Conservation (phyloP, 345 rosid species). For the Melastoma malabathricum region DNA sequence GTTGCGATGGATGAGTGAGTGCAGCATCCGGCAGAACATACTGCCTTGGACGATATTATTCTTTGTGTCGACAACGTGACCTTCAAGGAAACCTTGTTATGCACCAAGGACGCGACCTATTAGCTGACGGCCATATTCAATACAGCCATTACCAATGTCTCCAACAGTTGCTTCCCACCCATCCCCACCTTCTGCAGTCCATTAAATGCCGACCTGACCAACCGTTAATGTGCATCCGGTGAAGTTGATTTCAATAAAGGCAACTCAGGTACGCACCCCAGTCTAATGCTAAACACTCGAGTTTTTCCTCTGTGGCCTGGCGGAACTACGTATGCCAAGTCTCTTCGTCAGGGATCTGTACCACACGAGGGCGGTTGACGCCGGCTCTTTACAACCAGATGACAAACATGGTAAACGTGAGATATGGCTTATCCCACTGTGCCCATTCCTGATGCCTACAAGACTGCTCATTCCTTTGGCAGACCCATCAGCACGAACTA, state of each 20-base stretch:
- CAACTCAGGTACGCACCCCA: conserved; percentile 42
- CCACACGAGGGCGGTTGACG: conserved; percentile 63
- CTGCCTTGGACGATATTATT: conserved; percentile 82
- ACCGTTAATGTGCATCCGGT: conserved; percentile 39
- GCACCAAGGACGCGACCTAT: conserved; percentile 44
- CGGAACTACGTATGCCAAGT: conserved; percentile 38
- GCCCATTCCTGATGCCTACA: conserved; percentile 72
- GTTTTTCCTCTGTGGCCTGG: conserved; percentile 29
- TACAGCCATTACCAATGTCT: conserved; percentile 26
- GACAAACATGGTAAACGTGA: conserved; percentile 61
- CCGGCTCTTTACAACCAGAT: conserved; percentile 52
- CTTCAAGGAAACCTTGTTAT: conserved; percentile 60
- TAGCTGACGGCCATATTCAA: conserved; percentile 49
- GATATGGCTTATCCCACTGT: conserved; percentile 54
- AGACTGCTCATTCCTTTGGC: conserved; percentile 72
- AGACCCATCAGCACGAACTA: conserved; percentile 38
- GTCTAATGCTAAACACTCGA: not conserved
- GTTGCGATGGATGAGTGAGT: conserved; percentile 94
- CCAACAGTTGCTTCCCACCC: conserved; percentile 44
- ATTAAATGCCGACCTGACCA: conserved; percentile 49
- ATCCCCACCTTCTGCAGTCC: conserved; percentile 73
- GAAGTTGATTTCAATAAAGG: conserved; percentile 52
- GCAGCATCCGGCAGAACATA: conserved; percentile 67
- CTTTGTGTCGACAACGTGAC: conserved; percentile 93
- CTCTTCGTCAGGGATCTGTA: conserved; percentile 39